A percentile compares a stretch with the other conserved stretches of the same genome.
Conservation (phyloP, 139 green algal genomes). For the Microglena sp. region DNA sequence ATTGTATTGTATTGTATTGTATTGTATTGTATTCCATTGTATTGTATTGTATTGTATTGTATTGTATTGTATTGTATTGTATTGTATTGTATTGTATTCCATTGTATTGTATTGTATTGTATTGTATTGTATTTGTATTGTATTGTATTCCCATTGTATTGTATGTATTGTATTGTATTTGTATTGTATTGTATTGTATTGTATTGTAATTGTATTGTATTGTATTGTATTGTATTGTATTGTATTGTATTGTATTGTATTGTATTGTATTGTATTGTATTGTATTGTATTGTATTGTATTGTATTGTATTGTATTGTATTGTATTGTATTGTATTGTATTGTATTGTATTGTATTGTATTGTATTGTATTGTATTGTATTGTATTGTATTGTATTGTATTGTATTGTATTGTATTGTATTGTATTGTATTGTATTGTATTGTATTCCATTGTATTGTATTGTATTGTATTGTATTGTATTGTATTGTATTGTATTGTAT, state of each 20-base stretch:
- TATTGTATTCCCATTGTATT: neutral
- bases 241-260: neutral
- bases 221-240: neutral
- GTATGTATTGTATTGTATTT: slow-evolving; percentile 1
- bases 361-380: slow-evolving; percentile 5
- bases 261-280: slow-evolving; percentile 5
- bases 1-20: neutral
- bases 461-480: slow-evolving; percentile 5
- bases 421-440: slow-evolving; percentile 5
- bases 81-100: neutral
- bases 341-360: slow-evolving; percentile 5
- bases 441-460: slow-evolving; percentile 3
- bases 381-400: slow-evolving; percentile 5
- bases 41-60: neutral
- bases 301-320: slow-evolving; percentile 5
- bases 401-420: slow-evolving; percentile 5
- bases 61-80: neutral
- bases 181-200: neutral
- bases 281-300: slow-evolving; percentile 5
- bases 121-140: no score
- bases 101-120: neutral
- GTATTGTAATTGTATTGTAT: slow-evolving; percentile 5
- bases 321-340: slow-evolving; percentile 5
- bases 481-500: slow-evolving; percentile 5
- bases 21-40: neutral